A percentile compares a stretch with the other conserved stretches of the same genome.
Evolutionary conservation across 371 early-diverging fungal species (phyloP).

Genomic region (Mortierella sp.): DNA sequence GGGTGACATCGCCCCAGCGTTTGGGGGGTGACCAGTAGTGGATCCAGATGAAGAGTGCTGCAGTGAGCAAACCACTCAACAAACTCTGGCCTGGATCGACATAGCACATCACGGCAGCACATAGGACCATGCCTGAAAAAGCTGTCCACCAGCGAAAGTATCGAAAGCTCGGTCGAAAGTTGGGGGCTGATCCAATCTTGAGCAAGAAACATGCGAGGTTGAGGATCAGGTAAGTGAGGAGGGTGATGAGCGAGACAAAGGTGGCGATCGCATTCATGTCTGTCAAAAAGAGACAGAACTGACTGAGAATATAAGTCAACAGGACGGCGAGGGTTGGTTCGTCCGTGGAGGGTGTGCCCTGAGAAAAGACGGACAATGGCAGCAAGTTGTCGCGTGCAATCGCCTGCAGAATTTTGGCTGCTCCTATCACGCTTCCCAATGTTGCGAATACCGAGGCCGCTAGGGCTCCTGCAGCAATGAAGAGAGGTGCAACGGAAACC

Average conservation of each 20-base stretch:
- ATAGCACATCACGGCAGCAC: slow-evolving; percentile 60
- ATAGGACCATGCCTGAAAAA: slow-evolving; percentile 60
- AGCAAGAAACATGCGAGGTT: slow-evolving; percentile 73
- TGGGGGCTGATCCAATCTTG: slow-evolving; percentile 69
- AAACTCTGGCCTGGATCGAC: slow-evolving; percentile 62
- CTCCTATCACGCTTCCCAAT: slow-evolving; percentile 63
- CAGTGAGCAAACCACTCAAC: slow-evolving; percentile 57
- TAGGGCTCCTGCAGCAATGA: slow-evolving; percentile 63
- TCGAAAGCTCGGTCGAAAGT: slow-evolving; percentile 72
- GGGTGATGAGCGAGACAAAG: slow-evolving; percentile 66
- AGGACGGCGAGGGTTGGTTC: slow-evolving; percentile 59
- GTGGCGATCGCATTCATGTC: slow-evolving; percentile 71
- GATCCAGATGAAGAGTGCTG: slow-evolving; percentile 62
- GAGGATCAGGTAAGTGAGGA: slow-evolving; percentile 66
- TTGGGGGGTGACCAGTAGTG: slow-evolving; percentile 69
- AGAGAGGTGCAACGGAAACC: slow-evolving; percentile 52
- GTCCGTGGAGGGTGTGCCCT: slow-evolving; percentile 52
- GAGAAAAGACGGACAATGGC: slow-evolving; percentile 46
- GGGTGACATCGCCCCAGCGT: slow-evolving; percentile 74
- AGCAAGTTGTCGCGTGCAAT: slow-evolving; percentile 64
- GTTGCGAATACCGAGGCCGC: slow-evolving; percentile 68
- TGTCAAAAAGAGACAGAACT: slow-evolving; percentile 63
- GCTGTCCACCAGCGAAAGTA: slow-evolving; percentile 73
- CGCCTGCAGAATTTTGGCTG: slow-evolving; percentile 72
- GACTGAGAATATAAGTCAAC: slow-evolving; percentile 61